Evolutionary conservation across 768 basidiomycete genomes (phyloP), one percentile per base, ranked within the genome.

Genomic region (Chalciporus chontae): DNA sequence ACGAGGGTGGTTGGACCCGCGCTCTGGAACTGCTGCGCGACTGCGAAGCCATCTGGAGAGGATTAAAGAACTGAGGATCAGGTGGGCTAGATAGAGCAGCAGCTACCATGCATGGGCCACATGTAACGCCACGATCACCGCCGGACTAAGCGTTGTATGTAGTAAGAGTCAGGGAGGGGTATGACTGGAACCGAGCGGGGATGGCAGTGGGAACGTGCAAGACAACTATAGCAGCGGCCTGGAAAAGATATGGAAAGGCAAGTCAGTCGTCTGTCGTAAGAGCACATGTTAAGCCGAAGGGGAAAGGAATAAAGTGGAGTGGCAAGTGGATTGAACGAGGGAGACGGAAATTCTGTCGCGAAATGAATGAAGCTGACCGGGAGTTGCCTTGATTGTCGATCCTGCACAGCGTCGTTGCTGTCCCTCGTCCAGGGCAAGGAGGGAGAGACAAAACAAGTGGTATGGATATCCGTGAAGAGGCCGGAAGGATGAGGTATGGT

Each of bases 11-110:
- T 60, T 57, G 53, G 32, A 62, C 40, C 19, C 55, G 64, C 15
- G 71, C 55, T 43, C 69, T 69, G 36, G 63, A 59, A 59, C 61
- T 66, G 57, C 60, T 62, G 57, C 63, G 71, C 58, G 70, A 71
- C 52, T 67, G 74, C 52, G 78, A 69, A 45, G 71, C 60, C 73
- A 78, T 76, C 54, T 69, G 73, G 59, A 76, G 72, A 56, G 75
- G 74, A 64, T 66, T 62, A 57, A 78, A 68, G 50, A 67, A 67
- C 56, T 71, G 64, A 8, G 64, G 41, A 54, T 67, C 66, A 51
- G 76, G 70, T 53, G 71, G 61, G 49, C 57, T 69, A 51, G 68
- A 68, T 43, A 73, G 59, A 45, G 74, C 66, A 45, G 75, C 71
- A 41, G 72, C 64, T 49, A 76, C 73, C 80, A 81, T 80, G 67